A percentile compares a stretch with the other conserved stretches of the same genome.
Conservation (phyloP, 148 eudicot genomes). For the Persicaria maculosa region DNA sequence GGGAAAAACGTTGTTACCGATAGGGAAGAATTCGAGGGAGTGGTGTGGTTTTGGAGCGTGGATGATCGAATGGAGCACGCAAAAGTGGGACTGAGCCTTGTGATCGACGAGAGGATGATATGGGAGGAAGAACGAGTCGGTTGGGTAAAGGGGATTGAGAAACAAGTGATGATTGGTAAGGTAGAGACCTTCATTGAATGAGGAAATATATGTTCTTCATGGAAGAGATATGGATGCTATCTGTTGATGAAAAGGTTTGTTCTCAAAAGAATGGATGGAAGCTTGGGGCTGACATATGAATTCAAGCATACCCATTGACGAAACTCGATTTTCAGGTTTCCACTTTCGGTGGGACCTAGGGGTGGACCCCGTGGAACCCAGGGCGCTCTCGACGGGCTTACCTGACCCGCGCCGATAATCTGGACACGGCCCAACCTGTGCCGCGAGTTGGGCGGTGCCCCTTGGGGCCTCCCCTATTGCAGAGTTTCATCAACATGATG, state of each 20-base stretch:
- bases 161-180: constrained; percentile 22
- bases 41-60: constrained; percentile 23
- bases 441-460: too few relatives aligned
- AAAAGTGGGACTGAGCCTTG: constrained; percentile 27
- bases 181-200: constrained; percentile 16
- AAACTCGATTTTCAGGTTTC: too few relatives aligned
- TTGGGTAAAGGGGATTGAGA: constrained; percentile 26
- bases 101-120: constrained; percentile 30
- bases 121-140: constrained; percentile 37
- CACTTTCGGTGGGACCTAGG: too few relatives aligned
- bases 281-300: constrained; percentile 31
- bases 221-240: constrained; percentile 44
- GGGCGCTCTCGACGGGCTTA: too few relatives aligned
- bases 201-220: constrained; percentile 7
- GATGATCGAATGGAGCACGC: constrained; percentile 11
- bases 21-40: constrained; percentile 17
- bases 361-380: too few relatives aligned
- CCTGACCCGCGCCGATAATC: too few relatives aligned
- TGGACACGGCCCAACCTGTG: too few relatives aligned
- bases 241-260: constrained; percentile 44
- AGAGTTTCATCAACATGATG: too few relatives aligned
- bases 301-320: constrained; percentile 26
- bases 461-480: too few relatives aligned
- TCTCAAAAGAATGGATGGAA: constrained; percentile 40
- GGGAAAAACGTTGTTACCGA: constrained; percentile 24